A percentile compares a stretch with the other conserved stretches of the same genome.
These are phyloP conservation scores for Saccharomycopsis malanga DNA, from an alignment of 805 yeast genomes.

Conservation along the genomic window DNA sequence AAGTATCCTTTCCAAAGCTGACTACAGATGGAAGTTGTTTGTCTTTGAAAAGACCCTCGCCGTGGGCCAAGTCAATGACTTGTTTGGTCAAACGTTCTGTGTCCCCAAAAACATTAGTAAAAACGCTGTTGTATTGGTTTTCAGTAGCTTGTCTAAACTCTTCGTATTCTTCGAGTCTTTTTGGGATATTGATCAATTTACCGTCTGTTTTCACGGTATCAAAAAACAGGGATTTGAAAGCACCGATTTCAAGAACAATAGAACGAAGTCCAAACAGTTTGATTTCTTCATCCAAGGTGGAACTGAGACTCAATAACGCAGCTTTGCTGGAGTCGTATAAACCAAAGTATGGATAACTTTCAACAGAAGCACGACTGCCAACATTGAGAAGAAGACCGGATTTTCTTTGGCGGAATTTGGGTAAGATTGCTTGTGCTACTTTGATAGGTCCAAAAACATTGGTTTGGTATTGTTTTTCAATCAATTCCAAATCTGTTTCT, in stretches of 20 bases:
- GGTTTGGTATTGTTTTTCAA: constrained; percentile 5
- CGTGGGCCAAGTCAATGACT: neutral
- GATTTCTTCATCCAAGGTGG: neutral
- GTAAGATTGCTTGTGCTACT: constrained; percentile 1
- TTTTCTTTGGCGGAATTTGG: neutral
- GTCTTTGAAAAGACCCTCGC: neutral
- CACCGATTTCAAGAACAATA: neutral
- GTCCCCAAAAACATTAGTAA: neutral
- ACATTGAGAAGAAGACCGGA: constrained; percentile 3
- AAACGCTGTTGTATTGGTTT: neutral
- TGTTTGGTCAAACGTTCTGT: neutral
- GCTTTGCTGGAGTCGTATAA: neutral
- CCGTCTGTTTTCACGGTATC: neutral
- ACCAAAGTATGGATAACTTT: neutral
- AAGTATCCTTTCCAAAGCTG: neutral
- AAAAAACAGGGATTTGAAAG: neutral
- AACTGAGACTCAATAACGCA: neutral
- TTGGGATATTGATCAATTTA: neutral
- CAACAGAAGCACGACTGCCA: neutral
- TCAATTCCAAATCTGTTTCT: neutral
- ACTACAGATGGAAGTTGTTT: neutral
- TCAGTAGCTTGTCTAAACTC: neutral
- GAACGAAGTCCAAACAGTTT: neutral
- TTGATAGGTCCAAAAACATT: constrained; percentile 7
- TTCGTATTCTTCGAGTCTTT: neutral